Evolutionary conservation across 176 grass and related monocot genomes (phyloP).

Genomic region (Hordeum marinum): DNA sequence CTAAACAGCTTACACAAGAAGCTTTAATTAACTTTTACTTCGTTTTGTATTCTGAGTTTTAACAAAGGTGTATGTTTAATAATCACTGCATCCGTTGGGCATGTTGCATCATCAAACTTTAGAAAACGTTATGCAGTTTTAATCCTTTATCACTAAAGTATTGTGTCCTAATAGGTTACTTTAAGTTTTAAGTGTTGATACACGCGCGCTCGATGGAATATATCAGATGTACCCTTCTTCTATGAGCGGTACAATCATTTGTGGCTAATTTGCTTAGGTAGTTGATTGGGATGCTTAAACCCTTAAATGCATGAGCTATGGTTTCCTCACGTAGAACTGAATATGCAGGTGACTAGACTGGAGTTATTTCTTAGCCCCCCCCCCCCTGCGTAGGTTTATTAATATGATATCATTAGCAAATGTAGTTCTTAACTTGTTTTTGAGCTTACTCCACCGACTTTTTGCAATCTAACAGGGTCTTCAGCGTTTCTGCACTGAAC

Average conservation of each 20-base stretch:
- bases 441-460: constrained; percentile 2
- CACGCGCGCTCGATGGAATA: neutral
- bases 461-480: constrained; percentile 64
- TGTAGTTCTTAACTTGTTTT: neutral
- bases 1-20: neutral
- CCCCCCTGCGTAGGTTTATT: neutral
- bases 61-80: neutral
- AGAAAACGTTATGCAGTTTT: constrained; percentile 2
- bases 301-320: neutral
- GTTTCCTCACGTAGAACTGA: neutral
- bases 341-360: neutral
- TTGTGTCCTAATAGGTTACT: neutral
- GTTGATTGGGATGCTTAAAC: constrained; percentile 9
- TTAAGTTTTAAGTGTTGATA: neutral
- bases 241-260: neutral
- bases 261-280: neutral
- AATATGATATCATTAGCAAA: neutral
- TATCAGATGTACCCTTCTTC: neutral
- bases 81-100: neutral
- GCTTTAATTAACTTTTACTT: neutral
- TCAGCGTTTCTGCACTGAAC: constrained; percentile 94
- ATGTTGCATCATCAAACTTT: neutral
- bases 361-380: neutral
- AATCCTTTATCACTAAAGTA: neutral
- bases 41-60: neutral